These are phyloP conservation scores for Metschnikowia shivogae DNA, from an alignment of 805 yeast genomes.

Conservation along the genomic window DNA sequence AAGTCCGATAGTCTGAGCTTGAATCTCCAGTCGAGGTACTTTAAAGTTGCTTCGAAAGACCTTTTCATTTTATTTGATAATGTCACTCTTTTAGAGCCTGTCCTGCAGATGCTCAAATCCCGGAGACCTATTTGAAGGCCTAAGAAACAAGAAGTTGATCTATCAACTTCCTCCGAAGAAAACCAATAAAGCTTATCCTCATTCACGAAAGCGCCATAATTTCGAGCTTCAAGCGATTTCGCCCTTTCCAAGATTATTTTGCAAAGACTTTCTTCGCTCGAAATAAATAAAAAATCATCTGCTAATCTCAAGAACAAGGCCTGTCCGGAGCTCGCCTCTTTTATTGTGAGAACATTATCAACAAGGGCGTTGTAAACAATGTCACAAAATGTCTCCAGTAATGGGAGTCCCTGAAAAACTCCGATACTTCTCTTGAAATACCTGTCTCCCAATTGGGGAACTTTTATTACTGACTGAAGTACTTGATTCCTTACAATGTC, in stretches of 20 bases:
- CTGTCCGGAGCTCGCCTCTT: slow-evolving; percentile 11
- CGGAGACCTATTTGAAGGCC: slow-evolving; percentile 27
- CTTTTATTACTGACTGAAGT: slow-evolving; percentile 42
- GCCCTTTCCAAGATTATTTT: slow-evolving; percentile 17
- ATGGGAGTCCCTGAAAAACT: slow-evolving; percentile 77
- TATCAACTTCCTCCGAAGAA: slow-evolving; percentile 7
- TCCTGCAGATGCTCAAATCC: slow-evolving; percentile 19
- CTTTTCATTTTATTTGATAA: slow-evolving; percentile 8
- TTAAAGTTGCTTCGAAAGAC: slow-evolving; percentile 21
- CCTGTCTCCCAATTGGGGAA: slow-evolving; percentile 31
- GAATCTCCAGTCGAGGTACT: slow-evolving; percentile 22
- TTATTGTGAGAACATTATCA: slow-evolving; percentile 23
- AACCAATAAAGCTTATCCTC: slow-evolving; percentile 24
- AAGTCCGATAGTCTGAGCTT: slow-evolving; percentile 18
- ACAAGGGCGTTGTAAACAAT: slow-evolving; percentile 63
- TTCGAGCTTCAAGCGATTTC: slow-evolving; percentile 18
- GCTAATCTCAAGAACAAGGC: slow-evolving; percentile 59
- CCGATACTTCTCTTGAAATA: slow-evolving; percentile 55
- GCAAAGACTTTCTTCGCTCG: slow-evolving; percentile 35
- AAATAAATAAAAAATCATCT: slow-evolving; percentile 79
- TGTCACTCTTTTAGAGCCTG: slow-evolving; percentile 6
- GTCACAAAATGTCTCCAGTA: slow-evolving; percentile 74
- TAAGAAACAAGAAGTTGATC: slow-evolving; percentile 20
- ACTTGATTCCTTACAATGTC: slow-evolving; percentile 50
- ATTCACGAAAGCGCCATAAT: slow-evolving; percentile 36